Conservation (phyloP, 106 monocot genomes). For the Alisma plantagoaquatica region DNA sequence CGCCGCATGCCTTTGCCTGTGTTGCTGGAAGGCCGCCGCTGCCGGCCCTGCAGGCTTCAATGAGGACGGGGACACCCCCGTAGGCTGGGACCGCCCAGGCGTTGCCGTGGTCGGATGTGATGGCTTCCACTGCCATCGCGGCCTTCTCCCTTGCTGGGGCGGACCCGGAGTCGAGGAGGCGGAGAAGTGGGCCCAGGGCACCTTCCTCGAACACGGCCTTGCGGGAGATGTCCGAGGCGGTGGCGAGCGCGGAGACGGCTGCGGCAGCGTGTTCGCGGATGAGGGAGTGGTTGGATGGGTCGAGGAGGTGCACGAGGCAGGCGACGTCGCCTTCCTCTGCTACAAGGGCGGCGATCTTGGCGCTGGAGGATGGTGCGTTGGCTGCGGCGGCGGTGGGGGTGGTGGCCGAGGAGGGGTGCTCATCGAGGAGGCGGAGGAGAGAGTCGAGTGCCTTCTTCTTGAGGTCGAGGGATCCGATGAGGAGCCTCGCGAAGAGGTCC, state of each 20-base stretch:
- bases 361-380: no score
- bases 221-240: constrained; percentile 48
- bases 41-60: constrained; percentile 46
- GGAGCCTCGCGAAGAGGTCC: constrained; percentile 79
- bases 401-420: no score
- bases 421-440: constrained; percentile 37
- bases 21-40: constrained; percentile 18
- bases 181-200: constrained; percentile 69
- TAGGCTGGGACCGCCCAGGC: constrained; percentile 81
- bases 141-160: constrained; percentile 27
- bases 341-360: constrained; percentile 29
- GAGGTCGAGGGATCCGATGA: constrained; percentile 65
- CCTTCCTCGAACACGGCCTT: constrained; percentile 69
- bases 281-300: constrained; percentile 32
- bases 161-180: constrained; percentile 56
- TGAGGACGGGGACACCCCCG: constrained; percentile 48
- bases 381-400: no score
- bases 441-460: constrained; percentile 72
- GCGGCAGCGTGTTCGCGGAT: constrained; percentile 46
- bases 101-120: constrained; percentile 45
- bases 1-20: constrained; percentile 26
- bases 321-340: constrained; percentile 35
- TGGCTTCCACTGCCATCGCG: constrained; percentile 40
- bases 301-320: constrained; percentile 48
- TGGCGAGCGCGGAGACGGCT: constrained; percentile 32